Percentiles rank a stretch among this genome's conserved stretches.
Evolutionary conservation across 1,139 yeast species (phyloP).

Genomic region (Saccharomycopsis crataegensis): DNA sequence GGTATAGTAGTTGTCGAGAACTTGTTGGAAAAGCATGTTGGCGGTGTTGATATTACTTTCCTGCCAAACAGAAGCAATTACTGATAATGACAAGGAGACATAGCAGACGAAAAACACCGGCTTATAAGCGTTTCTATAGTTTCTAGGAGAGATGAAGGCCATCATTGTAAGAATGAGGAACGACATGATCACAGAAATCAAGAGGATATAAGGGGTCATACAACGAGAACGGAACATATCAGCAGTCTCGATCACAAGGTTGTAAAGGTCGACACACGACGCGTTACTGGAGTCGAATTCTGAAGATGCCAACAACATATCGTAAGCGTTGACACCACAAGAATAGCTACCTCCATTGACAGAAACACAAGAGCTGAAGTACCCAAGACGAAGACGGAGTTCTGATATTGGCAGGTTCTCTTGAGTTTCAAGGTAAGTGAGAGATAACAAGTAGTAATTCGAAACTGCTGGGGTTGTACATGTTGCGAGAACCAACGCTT

Average conservation of each 20-base stretch:
- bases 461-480: conserved; percentile 12
- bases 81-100: conserved; percentile 11
- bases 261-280: conserved; percentile 12
- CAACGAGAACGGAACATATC: conserved; percentile 15
- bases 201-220: conserved; percentile 19
- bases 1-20: conserved; percentile 13
- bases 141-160: conserved; percentile 14
- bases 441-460: conserved; percentile 9
- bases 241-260: conserved; percentile 13
- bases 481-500: conserved; percentile 17
- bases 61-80: conserved; percentile 20
- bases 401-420: conserved; percentile 1
- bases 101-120: conserved; percentile 11
- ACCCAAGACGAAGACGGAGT: conserved; percentile 14
- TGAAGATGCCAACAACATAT: conserved; percentile 5
- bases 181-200: conserved; percentile 11
- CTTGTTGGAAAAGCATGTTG: conserved; percentile 9
- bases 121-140: conserved; percentile 8
- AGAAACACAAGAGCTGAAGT: conserved; percentile 15
- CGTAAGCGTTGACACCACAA: conserved; percentile 14
- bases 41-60: conserved; percentile 19
- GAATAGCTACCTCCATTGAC: conserved; percentile 6
- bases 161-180: conserved; percentile 11
- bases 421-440: conserved; percentile 1
- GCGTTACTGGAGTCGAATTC: conserved; percentile 5